A percentile compares a stretch with the other conserved stretches of the same genome.
These are phyloP conservation scores for Viridothelium virens DNA, from an alignment of 495 filamentous ascomycete genomes.

Conservation along the genomic window DNA sequence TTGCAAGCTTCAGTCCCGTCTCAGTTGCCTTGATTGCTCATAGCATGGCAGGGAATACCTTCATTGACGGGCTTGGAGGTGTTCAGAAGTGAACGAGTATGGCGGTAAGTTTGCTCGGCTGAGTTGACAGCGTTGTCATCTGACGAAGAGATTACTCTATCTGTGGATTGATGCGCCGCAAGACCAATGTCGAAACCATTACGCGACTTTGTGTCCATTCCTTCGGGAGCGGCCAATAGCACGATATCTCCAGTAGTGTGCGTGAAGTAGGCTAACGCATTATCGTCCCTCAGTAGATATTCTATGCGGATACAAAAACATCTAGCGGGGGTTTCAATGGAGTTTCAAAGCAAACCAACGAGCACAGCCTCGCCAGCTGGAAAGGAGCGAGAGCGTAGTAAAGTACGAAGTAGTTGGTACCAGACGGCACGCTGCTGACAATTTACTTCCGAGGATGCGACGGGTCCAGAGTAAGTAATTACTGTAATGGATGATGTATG, in stretches of 20 bases:
- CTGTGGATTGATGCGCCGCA: conserved; percentile 3
- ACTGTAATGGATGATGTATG: no score
- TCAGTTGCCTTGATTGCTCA: not conserved
- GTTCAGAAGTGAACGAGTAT: not conserved
- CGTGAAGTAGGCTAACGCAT: not conserved
- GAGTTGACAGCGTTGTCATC: not conserved
- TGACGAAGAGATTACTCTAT: not conserved
- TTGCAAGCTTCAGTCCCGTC: not conserved
- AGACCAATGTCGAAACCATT: conserved; percentile 1
- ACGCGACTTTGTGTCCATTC: not conserved
- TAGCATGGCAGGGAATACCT: not conserved
- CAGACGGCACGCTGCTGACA: no score
- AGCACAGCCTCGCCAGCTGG: not conserved
- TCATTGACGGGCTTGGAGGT: no score
- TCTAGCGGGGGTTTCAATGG: conserved; percentile 1
- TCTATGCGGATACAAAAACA: not conserved
- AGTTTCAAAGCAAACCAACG: not conserved
- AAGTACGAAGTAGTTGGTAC: not conserved
- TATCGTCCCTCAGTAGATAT: not conserved
- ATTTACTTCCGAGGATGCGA: no score
- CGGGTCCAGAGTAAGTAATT: no score
- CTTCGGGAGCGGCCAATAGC: not conserved
- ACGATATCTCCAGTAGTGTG: not conserved
- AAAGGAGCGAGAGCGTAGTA: not conserved
- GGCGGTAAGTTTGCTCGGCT: not conserved